A percentile compares a stretch with the other conserved stretches of the same genome.
These are phyloP conservation scores for Cadophora gregata DNA, from an alignment of 2,329 filamentous ascomycete species.

Conservation along the genomic window DNA sequence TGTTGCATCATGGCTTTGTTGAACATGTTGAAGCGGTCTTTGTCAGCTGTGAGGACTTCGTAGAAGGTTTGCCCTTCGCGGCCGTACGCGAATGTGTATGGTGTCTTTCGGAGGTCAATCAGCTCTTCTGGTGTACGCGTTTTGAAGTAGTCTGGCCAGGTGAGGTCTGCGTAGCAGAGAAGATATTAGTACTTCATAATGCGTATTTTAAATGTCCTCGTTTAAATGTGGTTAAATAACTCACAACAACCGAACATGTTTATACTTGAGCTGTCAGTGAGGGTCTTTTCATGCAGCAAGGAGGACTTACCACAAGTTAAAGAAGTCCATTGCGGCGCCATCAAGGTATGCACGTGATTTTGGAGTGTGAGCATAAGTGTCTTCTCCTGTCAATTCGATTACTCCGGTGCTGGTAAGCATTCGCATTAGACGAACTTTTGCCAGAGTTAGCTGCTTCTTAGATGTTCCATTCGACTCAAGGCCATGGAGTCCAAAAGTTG, in stretches of 20 bases:
- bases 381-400: constrained; percentile 27
- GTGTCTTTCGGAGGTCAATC: constrained; percentile 22
- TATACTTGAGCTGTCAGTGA: neutral
- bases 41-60: constrained; percentile 24
- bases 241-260: constrained; percentile 16
- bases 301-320: constrained; percentile 33
- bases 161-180: neutral
- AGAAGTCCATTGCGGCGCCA: constrained; percentile 33
- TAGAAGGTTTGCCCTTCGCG: constrained; percentile 27
- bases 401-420: constrained; percentile 32
- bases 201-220: neutral
- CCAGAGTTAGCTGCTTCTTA: neutral
- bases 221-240: neutral
- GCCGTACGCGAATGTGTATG: constrained; percentile 28
- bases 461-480: neutral
- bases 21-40: constrained; percentile 26
- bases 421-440: constrained; percentile 33
- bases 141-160: constrained; percentile 21
- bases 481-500: neutral
- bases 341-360: constrained; percentile 32
- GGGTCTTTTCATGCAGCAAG: neutral
- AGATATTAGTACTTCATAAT: constrained; percentile 19
- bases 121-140: constrained; percentile 20
- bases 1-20: constrained; percentile 30
- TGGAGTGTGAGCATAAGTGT: constrained; percentile 34